Base-by-base conservation (phyloP, 2,329 filamentous ascomycete genomes). In the Pyrenochaeta sp. region DNA sequence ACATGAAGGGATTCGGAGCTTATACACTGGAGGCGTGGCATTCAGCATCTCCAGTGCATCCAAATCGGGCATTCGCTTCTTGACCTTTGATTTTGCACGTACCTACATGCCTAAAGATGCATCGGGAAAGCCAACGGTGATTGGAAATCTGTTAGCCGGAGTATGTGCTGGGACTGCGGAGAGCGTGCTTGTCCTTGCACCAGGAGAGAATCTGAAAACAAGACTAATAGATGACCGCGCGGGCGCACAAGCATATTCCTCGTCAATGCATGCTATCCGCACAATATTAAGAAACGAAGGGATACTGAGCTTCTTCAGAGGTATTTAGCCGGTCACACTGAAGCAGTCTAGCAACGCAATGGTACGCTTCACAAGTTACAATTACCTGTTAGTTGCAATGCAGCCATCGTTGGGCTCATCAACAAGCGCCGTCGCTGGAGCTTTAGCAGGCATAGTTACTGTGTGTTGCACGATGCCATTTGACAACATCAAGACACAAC, bases 281-380 rank as follows among this genome's bases (percentile, higher is more conserved):
- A 47, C 21, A 14, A 45, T 51, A 3, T n/a, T 56, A 12, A 21
- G 3, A 9, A 18, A 21, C 10, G 52, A 56, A 44, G 52, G 52
- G 2, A 23, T 43, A 17, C 27, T 32, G 18, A 36, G 48, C 17
- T 56, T 56, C 20, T 56, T 49, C 27, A 41, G 52, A 23, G 52
- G 52, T 12, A 27, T 51, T 2, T 51, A 37, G 36, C 52, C 52
- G 10, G 52, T 56, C 27, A 51, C 52, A 15, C 23, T 56, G 27
- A 56, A 52, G 36, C 52, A 56, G 30, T 51, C 52, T 21, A 43
- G 29, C 27, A 55, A 56, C 40, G 52, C 52, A 7, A 56, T 56
- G 52, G 52, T 56, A 12, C 52, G 52, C 15, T 56, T 56, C 29
- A 56, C 48, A n/a, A 56, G 48, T 31, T 56, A 56, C 37, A 35